Percentiles rank a stretch among this genome's conserved stretches.
phyloP scores from a whole-genome alignment of 2,329 filamentous ascomycete genomes.

The Hysterium pulicare region DNA sequence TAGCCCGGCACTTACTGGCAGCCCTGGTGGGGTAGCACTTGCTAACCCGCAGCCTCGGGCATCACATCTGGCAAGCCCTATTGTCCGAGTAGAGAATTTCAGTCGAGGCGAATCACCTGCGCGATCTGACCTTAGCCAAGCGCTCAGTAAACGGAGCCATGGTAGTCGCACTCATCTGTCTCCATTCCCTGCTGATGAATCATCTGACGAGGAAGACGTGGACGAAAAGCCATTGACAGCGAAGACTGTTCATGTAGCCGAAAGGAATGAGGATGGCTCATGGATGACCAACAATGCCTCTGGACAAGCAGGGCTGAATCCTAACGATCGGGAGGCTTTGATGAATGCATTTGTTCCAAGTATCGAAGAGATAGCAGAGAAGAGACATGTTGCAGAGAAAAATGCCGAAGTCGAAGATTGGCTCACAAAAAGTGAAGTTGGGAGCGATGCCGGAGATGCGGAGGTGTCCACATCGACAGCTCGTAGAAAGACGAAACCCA shows the following conservation, averaged over 20 bases:
- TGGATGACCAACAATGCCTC: slow-evolving; percentile 41
- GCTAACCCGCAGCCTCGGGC: slow-evolving; percentile 24
- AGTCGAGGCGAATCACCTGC: slow-evolving; percentile 34
- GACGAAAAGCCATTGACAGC: slow-evolving; percentile 14
- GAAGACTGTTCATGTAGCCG: slow-evolving; percentile 26
- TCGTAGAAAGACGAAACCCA: slow-evolving; percentile 20
- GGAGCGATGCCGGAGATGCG: slow-evolving; percentile 45
- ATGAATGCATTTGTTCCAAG: slow-evolving; percentile 44
- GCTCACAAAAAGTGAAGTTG: slow-evolving; percentile 46
- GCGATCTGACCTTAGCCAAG: slow-evolving; percentile 30
- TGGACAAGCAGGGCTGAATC: slow-evolving; percentile 47
- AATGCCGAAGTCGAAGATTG: slow-evolving; percentile 54
- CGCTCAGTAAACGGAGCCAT: slow-evolving; percentile 33
- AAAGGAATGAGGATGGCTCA: slow-evolving; percentile 43
- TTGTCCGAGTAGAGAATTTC: slow-evolving; percentile 38
- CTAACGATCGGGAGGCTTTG: slow-evolving; percentile 42
- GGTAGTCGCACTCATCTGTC: slow-evolving; percentile 37
- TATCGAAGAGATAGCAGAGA: slow-evolving; percentile 49
- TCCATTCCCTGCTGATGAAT: slow-evolving; percentile 33
- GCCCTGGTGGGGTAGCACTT: slow-evolving; percentile 26
- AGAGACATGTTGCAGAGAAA: slow-evolving; percentile 48
- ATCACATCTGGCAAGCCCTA: slow-evolving; percentile 36
- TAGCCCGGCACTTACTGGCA: slow-evolving; percentile 38
- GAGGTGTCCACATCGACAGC: slow-evolving; percentile 24
- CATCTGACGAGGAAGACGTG: slow-evolving; percentile 27